phyloP scores from a whole-genome alignment of 768 basidiomycete species.

The Plicaturopsis crispa region DNA sequence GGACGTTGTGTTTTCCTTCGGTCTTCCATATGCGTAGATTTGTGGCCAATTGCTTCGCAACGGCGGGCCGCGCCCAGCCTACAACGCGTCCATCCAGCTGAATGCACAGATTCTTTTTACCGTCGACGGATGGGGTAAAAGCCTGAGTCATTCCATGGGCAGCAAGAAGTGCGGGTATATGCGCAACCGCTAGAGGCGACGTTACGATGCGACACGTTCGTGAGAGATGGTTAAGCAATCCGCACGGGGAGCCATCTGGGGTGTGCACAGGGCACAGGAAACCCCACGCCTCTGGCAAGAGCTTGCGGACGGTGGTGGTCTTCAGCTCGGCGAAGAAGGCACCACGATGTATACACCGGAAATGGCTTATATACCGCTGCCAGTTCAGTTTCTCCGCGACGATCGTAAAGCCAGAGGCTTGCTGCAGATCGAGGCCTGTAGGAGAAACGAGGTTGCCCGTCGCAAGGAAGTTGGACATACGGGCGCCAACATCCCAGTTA shows the following conservation, averaged over 20 bases:
- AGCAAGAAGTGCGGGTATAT: constrained; percentile 76
- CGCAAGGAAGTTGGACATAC: constrained; percentile 89
- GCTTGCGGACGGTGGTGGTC: constrained; percentile 94
- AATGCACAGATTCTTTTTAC: constrained; percentile 73
- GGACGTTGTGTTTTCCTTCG: constrained; percentile 71
- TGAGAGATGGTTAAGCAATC: constrained; percentile 93
- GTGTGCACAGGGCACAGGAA: constrained; percentile 99
- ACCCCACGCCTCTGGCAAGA: constrained; percentile 97
- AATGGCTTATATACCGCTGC: constrained; percentile 97
- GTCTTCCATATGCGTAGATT: constrained; percentile 94
- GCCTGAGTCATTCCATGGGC: constrained; percentile 93
- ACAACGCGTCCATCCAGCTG: constrained; percentile 95
- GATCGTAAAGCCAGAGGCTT: constrained; percentile 97
- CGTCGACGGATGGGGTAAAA: constrained; percentile 75
- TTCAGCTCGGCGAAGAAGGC: constrained; percentile 99
- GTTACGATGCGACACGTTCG: constrained; percentile 91
- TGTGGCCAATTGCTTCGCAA: constrained; percentile 75
- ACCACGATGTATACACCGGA: constrained; percentile 96
- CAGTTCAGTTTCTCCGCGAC: constrained; percentile 99
- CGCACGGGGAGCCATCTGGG: constrained; percentile 96
- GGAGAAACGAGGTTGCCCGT: constrained; percentile 95
- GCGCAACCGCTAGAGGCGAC: constrained; percentile 58
- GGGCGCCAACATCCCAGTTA: constrained; percentile 89
- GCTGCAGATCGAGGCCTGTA: constrained; percentile 92
- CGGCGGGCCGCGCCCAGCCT: constrained; percentile 78